A percentile compares a stretch with the other conserved stretches of the same genome.
phyloP scores from a whole-genome alignment of 768 basidiomycete genomes.

The Infundibulicybe gibba region DNA sequence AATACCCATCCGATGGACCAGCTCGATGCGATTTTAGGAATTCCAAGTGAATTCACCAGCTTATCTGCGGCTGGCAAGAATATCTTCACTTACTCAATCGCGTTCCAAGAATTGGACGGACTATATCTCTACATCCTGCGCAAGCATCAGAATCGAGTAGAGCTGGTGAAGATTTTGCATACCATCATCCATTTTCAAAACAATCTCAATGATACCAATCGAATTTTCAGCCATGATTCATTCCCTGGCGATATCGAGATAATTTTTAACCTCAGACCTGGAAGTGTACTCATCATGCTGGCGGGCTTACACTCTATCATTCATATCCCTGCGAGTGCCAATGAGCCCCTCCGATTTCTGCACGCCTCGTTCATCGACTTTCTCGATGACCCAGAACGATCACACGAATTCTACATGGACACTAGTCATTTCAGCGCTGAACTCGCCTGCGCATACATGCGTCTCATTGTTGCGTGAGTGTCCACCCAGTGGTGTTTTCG shows the following conservation, averaged over 20 bases:
- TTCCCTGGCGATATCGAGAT: no score
- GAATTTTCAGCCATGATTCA: no score
- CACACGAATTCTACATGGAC: constrained; percentile 1
- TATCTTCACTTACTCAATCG: not conserved
- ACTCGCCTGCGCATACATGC: no score
- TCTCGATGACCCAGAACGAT: constrained; percentile 2
- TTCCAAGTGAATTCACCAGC: not conserved
- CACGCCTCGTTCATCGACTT: constrained; percentile 10
- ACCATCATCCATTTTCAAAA: constrained; percentile 2
- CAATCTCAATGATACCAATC: no score
- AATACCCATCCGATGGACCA: constrained; percentile 5
- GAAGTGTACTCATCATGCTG: constrained; percentile 1
- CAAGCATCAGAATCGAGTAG: no score
- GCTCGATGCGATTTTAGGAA: constrained; percentile 2
- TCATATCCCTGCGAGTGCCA: constrained; percentile 1
- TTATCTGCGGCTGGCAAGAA: not conserved
- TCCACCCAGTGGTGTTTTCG: no score
- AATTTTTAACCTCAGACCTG: constrained; percentile 1
- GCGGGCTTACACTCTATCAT: constrained; percentile 6
- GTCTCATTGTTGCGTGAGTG: no score
- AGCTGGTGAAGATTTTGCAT: not conserved
- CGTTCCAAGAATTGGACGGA: no score
- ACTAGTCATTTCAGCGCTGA: no score
- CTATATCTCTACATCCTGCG: no score
- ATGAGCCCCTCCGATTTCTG: constrained; percentile 2